A percentile compares a stretch with the other conserved stretches of the same genome.
phyloP scores from a whole-genome alignment of 2,329 filamentous ascomycete genomes.

The Metarhizium rileyi region DNA sequence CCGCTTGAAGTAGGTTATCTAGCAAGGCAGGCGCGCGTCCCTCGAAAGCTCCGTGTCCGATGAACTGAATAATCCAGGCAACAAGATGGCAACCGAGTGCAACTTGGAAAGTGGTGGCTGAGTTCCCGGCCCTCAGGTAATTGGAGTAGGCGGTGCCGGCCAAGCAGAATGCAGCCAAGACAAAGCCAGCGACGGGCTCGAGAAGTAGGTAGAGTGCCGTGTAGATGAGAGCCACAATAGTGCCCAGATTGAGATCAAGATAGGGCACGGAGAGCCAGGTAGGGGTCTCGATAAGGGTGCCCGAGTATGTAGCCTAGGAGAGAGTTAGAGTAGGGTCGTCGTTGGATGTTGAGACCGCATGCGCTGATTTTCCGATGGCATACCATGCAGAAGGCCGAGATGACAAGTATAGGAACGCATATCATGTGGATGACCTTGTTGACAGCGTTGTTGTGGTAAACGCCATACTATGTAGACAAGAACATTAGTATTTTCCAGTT shows the following conservation, averaged over 20 bases:
- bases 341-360: slow-evolving; percentile 4
- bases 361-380: slow-evolving; percentile 18
- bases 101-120: slow-evolving; percentile 38
- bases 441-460: slow-evolving; percentile 69
- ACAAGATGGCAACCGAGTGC: slow-evolving; percentile 61
- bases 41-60: slow-evolving; percentile 86
- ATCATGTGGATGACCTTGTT: slow-evolving; percentile 73
- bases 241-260: slow-evolving; percentile 56
- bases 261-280: slow-evolving; percentile 58
- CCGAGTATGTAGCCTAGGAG: slow-evolving; percentile 49
- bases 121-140: slow-evolving; percentile 53
- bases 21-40: slow-evolving; percentile 78
- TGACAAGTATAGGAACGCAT: slow-evolving; percentile 67
- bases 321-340: slow-evolving; percentile 2
- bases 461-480: slow-evolving; percentile 54
- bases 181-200: slow-evolving; percentile 81
- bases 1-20: slow-evolving; percentile 83
- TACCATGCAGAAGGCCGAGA: slow-evolving; percentile 64
- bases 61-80: slow-evolving; percentile 81
- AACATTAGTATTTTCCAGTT: not conserved
- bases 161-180: slow-evolving; percentile 68
- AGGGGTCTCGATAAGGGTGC: slow-evolving; percentile 54
- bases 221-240: slow-evolving; percentile 57
- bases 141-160: slow-evolving; percentile 67
- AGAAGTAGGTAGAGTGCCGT: slow-evolving; percentile 78